A percentile compares a stretch with the other conserved stretches of the same genome.
phyloP scores from a whole-genome alignment of 2,329 filamentous ascomycete species.

The Pezicula carpinea region DNA sequence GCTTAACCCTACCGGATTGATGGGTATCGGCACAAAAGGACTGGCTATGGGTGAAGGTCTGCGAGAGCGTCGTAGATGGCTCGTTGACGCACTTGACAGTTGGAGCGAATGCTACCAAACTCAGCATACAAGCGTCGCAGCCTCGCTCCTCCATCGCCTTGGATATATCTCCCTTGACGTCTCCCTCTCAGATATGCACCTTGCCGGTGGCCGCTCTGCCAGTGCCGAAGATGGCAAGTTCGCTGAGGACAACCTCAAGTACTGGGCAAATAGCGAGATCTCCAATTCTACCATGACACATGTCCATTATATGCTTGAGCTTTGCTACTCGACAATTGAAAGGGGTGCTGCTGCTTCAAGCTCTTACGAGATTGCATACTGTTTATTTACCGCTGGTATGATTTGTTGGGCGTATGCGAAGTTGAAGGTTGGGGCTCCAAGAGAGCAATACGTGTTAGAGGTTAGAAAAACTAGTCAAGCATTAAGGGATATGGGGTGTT shows the following conservation, averaged over 20 bases:
- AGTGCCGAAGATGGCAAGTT: constrained; percentile 21
- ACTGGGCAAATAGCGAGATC: constrained; percentile 25
- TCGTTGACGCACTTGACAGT: constrained; percentile 21
- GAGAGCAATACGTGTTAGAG: constrained; percentile 12
- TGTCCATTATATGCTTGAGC: constrained; percentile 17
- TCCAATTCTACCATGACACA: constrained; percentile 21
- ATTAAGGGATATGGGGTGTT: constrained; percentile 22
- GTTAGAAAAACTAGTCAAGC: constrained; percentile 19
- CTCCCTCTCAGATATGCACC: constrained; percentile 23
- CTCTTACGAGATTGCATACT: constrained; percentile 20
- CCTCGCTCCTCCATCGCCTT: constrained; percentile 18
- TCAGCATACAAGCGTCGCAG: constrained; percentile 7
- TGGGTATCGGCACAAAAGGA: constrained; percentile 20
- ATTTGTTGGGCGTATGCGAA: constrained; percentile 26
- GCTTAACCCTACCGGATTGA: constrained; percentile 25
- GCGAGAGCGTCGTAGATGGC: constrained; percentile 18
- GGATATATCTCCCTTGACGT: constrained; percentile 23
- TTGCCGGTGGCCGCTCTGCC: constrained; percentile 21
- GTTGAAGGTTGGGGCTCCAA: constrained; percentile 10
- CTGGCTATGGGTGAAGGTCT: constrained; percentile 22
- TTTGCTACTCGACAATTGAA: constrained; percentile 16
- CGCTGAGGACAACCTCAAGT: constrained; percentile 23
- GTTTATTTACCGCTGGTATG: constrained; percentile 24
- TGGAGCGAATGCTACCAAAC: constrained; percentile 21
- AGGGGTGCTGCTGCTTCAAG: constrained; percentile 11